Conservation (phyloP, 345 rosid species). For the Populus simonii region DNA sequence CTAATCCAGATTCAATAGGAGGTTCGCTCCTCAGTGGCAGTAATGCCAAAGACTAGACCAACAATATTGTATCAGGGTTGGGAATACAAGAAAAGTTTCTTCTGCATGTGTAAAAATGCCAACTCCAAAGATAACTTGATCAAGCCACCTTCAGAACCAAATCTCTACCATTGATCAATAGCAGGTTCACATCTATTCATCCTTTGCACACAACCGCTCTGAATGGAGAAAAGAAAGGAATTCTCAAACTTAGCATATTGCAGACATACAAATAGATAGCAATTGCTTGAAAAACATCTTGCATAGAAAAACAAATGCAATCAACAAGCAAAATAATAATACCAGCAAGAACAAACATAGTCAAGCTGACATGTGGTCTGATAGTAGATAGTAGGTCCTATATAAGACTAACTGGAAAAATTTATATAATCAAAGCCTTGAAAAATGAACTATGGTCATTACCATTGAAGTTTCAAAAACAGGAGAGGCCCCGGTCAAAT, state of each 20-base stretch:
- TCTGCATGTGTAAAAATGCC: neutral
- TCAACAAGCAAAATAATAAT: neutral
- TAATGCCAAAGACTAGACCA: neutral
- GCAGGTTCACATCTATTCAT: constrained; percentile 31
- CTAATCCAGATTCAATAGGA: neutral
- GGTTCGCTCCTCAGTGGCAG: constrained; percentile 4
- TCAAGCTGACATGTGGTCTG: neutral
- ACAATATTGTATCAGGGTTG: neutral
- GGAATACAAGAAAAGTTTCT: neutral
- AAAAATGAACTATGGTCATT: neutral
- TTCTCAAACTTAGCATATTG: constrained; percentile 1
- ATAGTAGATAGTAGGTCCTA: neutral
- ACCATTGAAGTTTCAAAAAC: neutral
- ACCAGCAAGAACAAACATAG: neutral
- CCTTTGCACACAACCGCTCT: constrained; percentile 82
- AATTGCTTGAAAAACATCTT: neutral
- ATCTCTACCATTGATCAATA: neutral
- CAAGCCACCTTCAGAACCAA: constrained; percentile 9
- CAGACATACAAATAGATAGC: constrained; percentile 1
- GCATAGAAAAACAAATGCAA: neutral
- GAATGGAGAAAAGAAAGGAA: constrained; percentile 21
- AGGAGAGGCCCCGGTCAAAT: neutral
- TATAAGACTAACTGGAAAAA: neutral
- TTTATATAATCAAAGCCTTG: neutral
- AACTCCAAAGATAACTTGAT: constrained; percentile 4